Conservation (phyloP, 1,284 basidiomycete species). For the Leucoagaricus sp. region DNA sequence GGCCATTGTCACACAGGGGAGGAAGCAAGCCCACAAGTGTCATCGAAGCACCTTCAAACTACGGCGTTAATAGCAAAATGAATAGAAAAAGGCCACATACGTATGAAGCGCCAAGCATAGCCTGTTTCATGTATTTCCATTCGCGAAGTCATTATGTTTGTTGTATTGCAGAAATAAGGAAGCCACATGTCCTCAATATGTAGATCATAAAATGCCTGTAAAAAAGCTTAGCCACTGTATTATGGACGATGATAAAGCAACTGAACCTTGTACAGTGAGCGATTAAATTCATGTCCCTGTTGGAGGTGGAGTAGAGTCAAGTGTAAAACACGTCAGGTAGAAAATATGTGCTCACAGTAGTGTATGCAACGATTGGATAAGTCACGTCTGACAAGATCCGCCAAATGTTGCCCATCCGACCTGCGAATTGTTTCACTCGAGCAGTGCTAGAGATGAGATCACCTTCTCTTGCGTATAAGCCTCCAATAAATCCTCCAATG, state of each 20-base stretch:
- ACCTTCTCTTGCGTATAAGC: conserved; percentile 92
- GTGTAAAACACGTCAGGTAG: conserved; percentile 8
- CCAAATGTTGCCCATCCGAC: conserved; percentile 94
- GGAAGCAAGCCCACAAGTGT: conserved; percentile 94
- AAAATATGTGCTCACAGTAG: conserved; percentile 67
- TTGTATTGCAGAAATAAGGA: conserved; percentile 97
- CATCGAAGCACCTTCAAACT: conserved; percentile 85
- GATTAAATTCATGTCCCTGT: conserved; percentile 94
- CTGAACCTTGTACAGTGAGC: conserved; percentile 76
- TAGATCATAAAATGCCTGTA: conserved; percentile 84
- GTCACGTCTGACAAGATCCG: conserved; percentile 94
- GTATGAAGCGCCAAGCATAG: conserved; percentile 90
- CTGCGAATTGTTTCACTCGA: conserved; percentile 89
- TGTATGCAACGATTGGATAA: conserved; percentile 97
- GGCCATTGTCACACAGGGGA: conserved; percentile 93
- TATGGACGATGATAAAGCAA: background rate
- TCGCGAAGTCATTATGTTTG: conserved; percentile 95
- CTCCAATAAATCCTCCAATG: conserved; percentile 95
- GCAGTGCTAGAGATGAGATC: conserved; percentile 87
- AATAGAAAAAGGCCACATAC: conserved; percentile 42
- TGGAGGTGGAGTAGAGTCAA: conserved; percentile 9
- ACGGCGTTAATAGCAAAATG: conserved; percentile 4
- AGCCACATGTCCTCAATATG: conserved; percentile 99
- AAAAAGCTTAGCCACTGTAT: background rate
- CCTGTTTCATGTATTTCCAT: conserved; percentile 99